Evolutionary conservation across 805 yeast species (phyloP).

Genomic region (Wickerhamiella azyma): DNA sequence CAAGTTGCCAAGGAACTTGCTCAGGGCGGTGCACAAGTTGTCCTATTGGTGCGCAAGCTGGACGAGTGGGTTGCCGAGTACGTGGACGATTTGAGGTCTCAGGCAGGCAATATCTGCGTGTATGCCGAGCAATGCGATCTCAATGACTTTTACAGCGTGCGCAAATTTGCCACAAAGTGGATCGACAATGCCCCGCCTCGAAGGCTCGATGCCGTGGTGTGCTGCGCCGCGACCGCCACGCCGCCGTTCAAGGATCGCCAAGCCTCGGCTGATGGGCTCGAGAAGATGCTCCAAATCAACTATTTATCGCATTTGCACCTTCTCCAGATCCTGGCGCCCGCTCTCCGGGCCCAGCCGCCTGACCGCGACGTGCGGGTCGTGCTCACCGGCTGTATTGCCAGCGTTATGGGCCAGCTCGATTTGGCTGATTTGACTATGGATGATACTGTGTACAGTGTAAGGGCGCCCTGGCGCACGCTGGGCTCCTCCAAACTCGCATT

Average conservation of each 20-base stretch:
- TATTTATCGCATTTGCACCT: slow-evolving; percentile 73
- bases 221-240: slow-evolving; percentile 71
- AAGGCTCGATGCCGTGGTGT: slow-evolving; percentile 75
- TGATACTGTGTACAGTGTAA: slow-evolving; percentile 41
- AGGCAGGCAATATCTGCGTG: slow-evolving; percentile 56
- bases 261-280: slow-evolving; percentile 70
- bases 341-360: slow-evolving; percentile 78
- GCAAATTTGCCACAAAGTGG: slow-evolving; percentile 92
- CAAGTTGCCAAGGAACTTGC: slow-evolving; percentile 65
- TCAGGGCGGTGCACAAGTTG: slow-evolving; percentile 68
- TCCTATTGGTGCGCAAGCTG: slow-evolving; percentile 47
- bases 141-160: slow-evolving; percentile 52
- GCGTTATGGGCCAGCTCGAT: slow-evolving; percentile 57
- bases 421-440: slow-evolving; percentile 42
- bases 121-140: slow-evolving; percentile 89
- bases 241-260: slow-evolving; percentile 59
- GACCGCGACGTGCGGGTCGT: slow-evolving; percentile 85
- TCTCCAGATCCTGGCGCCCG: slow-evolving; percentile 66
- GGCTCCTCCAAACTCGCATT: slow-evolving; percentile 74
- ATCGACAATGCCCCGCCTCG: slow-evolving; percentile 82
- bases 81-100: slow-evolving; percentile 60
- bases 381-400: slow-evolving; percentile 65
- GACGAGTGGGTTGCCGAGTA: slow-evolving; percentile 73
- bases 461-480: slow-evolving; percentile 58
- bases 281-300: slow-evolving; percentile 70